phyloP scores from a whole-genome alignment of 2,329 filamentous ascomycete genomes.

The Hypoxylon sp. region DNA sequence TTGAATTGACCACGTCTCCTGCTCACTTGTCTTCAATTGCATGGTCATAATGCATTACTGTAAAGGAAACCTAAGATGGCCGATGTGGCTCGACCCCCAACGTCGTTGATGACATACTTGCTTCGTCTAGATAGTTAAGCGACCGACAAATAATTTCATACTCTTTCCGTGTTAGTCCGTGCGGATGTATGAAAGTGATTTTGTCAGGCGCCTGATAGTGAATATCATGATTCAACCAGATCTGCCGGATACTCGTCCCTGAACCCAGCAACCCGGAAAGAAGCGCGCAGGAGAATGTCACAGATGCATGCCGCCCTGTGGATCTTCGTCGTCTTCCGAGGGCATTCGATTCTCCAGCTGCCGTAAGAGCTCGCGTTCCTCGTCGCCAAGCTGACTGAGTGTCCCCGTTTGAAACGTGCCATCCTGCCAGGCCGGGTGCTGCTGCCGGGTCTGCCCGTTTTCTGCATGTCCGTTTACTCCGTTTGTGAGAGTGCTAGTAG shows the following conservation, averaged over 20 bases:
- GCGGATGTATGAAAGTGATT: too few species aligned
- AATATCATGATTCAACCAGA: background rate
- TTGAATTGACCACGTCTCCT: too few species aligned
- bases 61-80: too few species aligned
- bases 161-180: too few species aligned
- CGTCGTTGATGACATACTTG: too few species aligned
- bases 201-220: too few species aligned
- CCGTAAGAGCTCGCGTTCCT: constrained; percentile 66
- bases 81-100: too few species aligned
- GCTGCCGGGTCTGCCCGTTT: constrained; percentile 20
- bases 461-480: constrained; percentile 41
- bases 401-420: constrained; percentile 70
- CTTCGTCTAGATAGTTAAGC: too few species aligned
- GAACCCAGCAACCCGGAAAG: background rate
- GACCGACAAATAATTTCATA: too few species aligned
- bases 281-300: constrained; percentile 47
- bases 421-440: constrained; percentile 63
- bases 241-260: background rate
- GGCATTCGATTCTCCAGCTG: constrained; percentile 65
- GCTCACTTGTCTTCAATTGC: too few species aligned
- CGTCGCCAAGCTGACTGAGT: constrained; percentile 64
- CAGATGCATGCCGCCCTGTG: constrained; percentile 69
- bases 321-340: constrained; percentile 54
- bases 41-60: too few species aligned
- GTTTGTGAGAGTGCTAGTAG: constrained; percentile 27